Evolutionary conservation across 148 eudicot genomes (phyloP), one percentile per base, ranked within the genome.

Genomic region (Suaeda aralocaspica): DNA sequence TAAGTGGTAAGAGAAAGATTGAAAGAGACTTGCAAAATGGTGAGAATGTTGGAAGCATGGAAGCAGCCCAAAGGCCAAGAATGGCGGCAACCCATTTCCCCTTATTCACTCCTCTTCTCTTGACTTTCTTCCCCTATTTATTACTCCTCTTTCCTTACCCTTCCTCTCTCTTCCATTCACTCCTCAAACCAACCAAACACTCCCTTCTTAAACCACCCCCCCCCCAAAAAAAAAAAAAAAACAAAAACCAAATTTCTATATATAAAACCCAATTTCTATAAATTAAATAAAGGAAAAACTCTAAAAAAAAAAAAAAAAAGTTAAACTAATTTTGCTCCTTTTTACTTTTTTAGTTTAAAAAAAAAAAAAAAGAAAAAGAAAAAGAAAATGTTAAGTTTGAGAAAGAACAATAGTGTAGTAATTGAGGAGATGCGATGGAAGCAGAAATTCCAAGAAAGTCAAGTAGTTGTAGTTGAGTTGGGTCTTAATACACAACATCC

Each of bases 41-140:
- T 82, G 82, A 74, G 94, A 84, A 88, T 88, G 92, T 88, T 85
- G 92, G 92, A 74, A 83, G 85, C 81, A 87, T 72, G 92, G 92
- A 80, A 82, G 86, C 92, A 85, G 67, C 70, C 29, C 82, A 81
- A 33, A 72, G 84, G 85, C 83, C 74, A 64, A 76, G 24, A 58
- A 79, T 72, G 84, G 84, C 84, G 83, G 89, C 86, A 80, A 72
- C 77, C 74, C 45, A 33, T 19, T 64, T n/a, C n/a, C n/a, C 53
- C 46, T 18, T 65, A 64, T 51, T 66, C 76, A 74, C 53, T 50
- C 26, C 59, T 62, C 72, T 42, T 36, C 4, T 3, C n/a, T 49
- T 24, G 68, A 2, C 19, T 45, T 12, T 34, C 31, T 21, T 52
- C 52, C 44, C 64, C 70, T 76, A 64, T 70, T 70, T 70, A 76